Percentiles rank a stretch among this genome's conserved stretches.
phyloP scores from a whole-genome alignment of 2,329 filamentous ascomycete species.

The Hymenoscyphus repandus region DNA sequence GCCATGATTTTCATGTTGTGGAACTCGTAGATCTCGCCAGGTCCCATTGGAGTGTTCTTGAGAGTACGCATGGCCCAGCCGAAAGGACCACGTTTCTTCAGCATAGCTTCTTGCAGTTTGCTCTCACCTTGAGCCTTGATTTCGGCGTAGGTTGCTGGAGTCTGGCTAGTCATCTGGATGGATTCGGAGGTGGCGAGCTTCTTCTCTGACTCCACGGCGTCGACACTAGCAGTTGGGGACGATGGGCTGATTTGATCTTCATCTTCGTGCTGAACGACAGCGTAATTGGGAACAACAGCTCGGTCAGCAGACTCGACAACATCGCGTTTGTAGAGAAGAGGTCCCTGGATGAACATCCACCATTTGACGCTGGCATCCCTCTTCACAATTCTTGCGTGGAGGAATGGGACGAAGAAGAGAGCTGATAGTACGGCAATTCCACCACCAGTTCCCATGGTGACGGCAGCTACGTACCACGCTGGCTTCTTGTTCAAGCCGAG shows the following conservation, averaged over 20 bases:
- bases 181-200: slow-evolving; percentile 34
- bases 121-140: slow-evolving; percentile 54
- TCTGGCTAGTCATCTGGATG: slow-evolving; percentile 43
- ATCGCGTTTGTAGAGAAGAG: slow-evolving; percentile 52
- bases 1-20: slow-evolving; percentile 60
- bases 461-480: slow-evolving; percentile 58
- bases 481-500: slow-evolving; percentile 63
- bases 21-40: slow-evolving; percentile 68
- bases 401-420: slow-evolving; percentile 69
- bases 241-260: too few species aligned
- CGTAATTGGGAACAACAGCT: slow-evolving; percentile 67
- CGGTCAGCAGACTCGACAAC: slow-evolving; percentile 47
- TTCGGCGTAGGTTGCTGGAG: slow-evolving; percentile 55
- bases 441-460: slow-evolving; percentile 59
- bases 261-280: slow-evolving; percentile 64
- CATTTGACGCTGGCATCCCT: slow-evolving; percentile 60
- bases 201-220: slow-evolving; percentile 25
- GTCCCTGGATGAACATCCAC: slow-evolving; percentile 58
- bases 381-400: slow-evolving; percentile 63
- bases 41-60: slow-evolving; percentile 66
- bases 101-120: slow-evolving; percentile 43
- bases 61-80: slow-evolving; percentile 79
- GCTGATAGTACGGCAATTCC: slow-evolving; percentile 55
- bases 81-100: slow-evolving; percentile 49
- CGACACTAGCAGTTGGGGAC: slow-evolving; percentile 18